phyloP scores from a whole-genome alignment of 2,329 filamentous ascomycete species.

The Neofusicoccum sp. region DNA sequence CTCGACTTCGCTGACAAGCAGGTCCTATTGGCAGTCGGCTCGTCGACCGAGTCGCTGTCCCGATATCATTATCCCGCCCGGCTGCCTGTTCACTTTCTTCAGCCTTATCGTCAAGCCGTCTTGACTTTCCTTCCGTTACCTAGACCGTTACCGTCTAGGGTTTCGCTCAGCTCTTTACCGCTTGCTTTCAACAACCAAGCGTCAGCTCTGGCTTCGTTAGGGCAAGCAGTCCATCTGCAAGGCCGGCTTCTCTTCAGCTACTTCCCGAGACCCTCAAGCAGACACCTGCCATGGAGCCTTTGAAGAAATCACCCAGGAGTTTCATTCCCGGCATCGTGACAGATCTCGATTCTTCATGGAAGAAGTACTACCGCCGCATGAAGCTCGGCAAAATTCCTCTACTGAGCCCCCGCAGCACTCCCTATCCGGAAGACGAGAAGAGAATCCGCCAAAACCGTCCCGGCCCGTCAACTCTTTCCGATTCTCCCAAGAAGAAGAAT shows the following conservation, averaged over 20 bases:
- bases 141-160: too few species aligned
- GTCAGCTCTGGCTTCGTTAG: background rate
- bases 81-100: background rate
- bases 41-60: background rate
- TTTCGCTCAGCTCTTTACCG: background rate
- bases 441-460: background rate
- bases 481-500: background rate
- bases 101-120: background rate
- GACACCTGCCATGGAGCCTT: background rate
- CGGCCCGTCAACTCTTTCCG: background rate
- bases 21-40: constrained; percentile 22
- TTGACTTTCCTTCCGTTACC: constrained; percentile 4
- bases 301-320: background rate
- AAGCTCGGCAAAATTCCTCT: background rate
- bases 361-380: background rate
- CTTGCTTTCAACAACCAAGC: background rate
- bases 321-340: constrained; percentile 1
- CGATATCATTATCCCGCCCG: constrained; percentile 17
- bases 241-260: background rate
- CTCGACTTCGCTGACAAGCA: constrained; percentile 3
- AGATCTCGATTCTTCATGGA: constrained; percentile 4
- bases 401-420: background rate
- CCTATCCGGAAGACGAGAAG: background rate
- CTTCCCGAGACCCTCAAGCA: background rate
- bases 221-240: background rate